Base-by-base conservation (phyloP, 345 rosid genomes). In the Syzygium jambos region DNA sequence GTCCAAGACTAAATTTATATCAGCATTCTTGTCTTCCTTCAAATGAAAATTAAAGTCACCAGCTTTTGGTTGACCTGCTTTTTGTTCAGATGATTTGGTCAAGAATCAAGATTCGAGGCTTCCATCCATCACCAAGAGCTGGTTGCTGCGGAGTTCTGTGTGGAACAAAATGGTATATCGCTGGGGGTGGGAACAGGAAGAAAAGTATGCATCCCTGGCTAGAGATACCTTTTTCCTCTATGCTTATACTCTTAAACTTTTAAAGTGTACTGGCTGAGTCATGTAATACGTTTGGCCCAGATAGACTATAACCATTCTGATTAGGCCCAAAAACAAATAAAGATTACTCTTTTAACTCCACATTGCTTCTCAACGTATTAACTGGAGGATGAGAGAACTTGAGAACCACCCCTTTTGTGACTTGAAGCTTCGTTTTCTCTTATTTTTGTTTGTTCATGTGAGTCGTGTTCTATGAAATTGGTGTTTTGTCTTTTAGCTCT, bases 161-260 rank as follows among this genome's bases (percentile, higher is more conserved):
- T 86, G 98, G 99, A 90, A 94, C 97, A 73, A 96, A 93, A 89
- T 98, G 99, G 99, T 95, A 95, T 90, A 98, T 98, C 89, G 93
- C 94, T 19, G 99, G 99, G 85, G 99, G 99, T 80, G 99, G 99
- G 92, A 96, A 94, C 95, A 92, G 96, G 91, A 98, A 98, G 91
- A 96, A 96, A 90, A 88, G 98, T 98, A 96, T 85, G 96, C 89
- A 83, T 82, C 56, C 25, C 86, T 84, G 89, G 87, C 89, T 46
- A 88, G 89, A 86, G 68, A 43, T 43, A 86, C 56, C 41, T 52
- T 51, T 17, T 52, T 30, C 34, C 34, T 85, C 10, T 55, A 41
- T 30, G 51, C 19, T 52, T 25, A 7, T 54, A 52, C 78, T 68
- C 19, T 38, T 19, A 73, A 38, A 38, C 25, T 73, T 73, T 25